These are phyloP conservation scores for Bryum argenteum DNA, from an alignment of 225 moss, liverwort and hornwort species.

Conservation along the genomic window DNA sequence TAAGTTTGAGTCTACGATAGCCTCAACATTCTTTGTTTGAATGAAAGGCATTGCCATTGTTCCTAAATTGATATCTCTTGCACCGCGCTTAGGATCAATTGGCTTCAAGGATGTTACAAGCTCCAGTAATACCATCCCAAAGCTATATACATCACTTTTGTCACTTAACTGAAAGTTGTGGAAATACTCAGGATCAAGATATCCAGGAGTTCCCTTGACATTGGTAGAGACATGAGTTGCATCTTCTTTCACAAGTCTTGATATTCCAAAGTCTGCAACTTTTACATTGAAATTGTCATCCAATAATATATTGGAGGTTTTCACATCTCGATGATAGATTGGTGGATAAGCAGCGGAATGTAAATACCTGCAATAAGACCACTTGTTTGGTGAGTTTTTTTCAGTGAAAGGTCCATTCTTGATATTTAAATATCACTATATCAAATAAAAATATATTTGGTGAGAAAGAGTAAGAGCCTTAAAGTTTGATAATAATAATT, in stretches of 20 bases:
- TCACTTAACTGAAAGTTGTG: slow-evolving; percentile 52
- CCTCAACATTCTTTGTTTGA: background rate
- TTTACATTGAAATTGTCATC: too few species aligned
- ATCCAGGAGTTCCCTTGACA: slow-evolving; percentile 54
- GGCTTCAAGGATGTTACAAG: slow-evolving; percentile 35
- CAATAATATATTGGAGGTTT: too few species aligned
- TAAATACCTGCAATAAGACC: too few species aligned
- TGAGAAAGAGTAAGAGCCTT: too few species aligned
- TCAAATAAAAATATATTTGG: too few species aligned
- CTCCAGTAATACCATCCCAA: slow-evolving; percentile 72
- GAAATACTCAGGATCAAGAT: slow-evolving; percentile 64
- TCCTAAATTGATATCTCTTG: background rate
- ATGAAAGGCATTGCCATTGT: slow-evolving; percentile 6
- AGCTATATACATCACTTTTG: slow-evolving; percentile 76
- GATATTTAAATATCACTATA: too few species aligned
- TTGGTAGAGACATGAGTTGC: slow-evolving; percentile 47
- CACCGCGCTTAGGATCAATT: background rate
- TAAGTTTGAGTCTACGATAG: background rate
- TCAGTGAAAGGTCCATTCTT: too few species aligned
- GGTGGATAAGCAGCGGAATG: too few species aligned
- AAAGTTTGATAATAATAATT: too few species aligned
- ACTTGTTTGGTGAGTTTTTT: too few species aligned
- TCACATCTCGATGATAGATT: too few species aligned
- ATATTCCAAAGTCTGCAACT: slow-evolving; percentile 15
- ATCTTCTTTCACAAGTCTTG: slow-evolving; percentile 39